A percentile compares a stretch with the other conserved stretches of the same genome.
Conservation (phyloP, 768 basidiomycete genomes). For the Leccinellum albellum region DNA sequence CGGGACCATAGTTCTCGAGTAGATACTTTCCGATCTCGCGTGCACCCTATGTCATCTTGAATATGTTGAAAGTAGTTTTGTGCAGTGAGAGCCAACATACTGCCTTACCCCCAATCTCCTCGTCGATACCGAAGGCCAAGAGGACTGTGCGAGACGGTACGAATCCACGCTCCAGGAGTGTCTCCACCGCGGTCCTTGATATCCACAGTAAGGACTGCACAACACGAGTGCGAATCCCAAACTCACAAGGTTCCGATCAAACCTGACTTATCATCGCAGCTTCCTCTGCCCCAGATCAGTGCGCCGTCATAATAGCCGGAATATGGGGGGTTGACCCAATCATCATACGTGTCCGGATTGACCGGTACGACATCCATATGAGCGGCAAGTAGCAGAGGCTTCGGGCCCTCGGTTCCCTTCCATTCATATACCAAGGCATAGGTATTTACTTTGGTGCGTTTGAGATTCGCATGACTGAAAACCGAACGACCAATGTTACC, state of each 20-base stretch:
- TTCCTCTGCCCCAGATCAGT: no score
- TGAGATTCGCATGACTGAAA: not conserved
- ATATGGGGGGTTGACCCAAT: not conserved
- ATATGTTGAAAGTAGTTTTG: not conserved
- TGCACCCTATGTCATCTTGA: not conserved
- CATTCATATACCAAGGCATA: not conserved
- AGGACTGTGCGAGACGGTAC: not conserved
- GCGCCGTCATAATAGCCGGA: no score
- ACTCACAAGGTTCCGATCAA: no score
- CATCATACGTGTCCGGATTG: not conserved
- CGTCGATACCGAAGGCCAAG: not conserved
- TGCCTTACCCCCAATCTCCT: not conserved
- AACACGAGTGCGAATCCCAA: no score
- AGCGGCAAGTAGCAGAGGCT: no score
- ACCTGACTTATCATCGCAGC: no score
- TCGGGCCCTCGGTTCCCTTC: not conserved
- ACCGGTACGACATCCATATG: not conserved
- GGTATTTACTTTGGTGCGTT: not conserved
- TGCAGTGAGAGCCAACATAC: not conserved
- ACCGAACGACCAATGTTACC: not conserved
- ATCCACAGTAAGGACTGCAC: no score
- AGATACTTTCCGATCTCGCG: not conserved
- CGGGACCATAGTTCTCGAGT: not conserved
- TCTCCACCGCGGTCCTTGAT: no score
- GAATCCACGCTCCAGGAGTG: not conserved